A percentile compares a stretch with the other conserved stretches of the same genome.
Evolutionary conservation across 2,329 filamentous ascomycete genomes (phyloP).

Genomic region (Talaromyces sp.): DNA sequence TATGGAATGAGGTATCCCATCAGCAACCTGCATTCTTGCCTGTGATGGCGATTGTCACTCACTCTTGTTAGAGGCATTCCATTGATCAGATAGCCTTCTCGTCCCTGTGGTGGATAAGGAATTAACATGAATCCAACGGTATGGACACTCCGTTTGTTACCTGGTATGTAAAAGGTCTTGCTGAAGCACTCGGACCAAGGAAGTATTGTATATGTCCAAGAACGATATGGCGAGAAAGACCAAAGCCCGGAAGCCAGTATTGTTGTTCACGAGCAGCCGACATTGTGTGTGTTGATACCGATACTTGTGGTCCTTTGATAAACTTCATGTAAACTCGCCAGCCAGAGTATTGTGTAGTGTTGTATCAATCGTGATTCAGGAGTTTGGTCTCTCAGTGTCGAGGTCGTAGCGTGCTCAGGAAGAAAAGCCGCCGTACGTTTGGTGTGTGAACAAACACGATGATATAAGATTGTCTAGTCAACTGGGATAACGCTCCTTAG

Average conservation of each 20-base stretch:
- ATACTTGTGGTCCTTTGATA: neutral
- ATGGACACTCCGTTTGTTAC: slow-evolving; percentile 27
- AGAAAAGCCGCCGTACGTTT: neutral
- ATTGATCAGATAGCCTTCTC: slow-evolving; percentile 49
- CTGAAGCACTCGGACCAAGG: slow-evolving; percentile 46
- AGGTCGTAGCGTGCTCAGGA: neutral
- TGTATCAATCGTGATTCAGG: neutral
- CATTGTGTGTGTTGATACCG: slow-evolving; percentile 25
- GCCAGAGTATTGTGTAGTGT: neutral
- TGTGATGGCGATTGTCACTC: slow-evolving; percentile 16
- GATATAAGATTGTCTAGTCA: neutral
- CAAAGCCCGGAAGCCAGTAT: slow-evolving; percentile 50
- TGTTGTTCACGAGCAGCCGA: slow-evolving; percentile 34
- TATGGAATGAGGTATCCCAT: slow-evolving; percentile 22
- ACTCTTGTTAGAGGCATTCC: slow-evolving; percentile 48
- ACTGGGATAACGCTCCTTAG: neutral
- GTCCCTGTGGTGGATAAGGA: slow-evolving; percentile 33
- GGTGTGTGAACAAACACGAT: neutral
- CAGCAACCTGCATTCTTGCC: slow-evolving; percentile 9
- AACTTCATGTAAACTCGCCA: slow-evolving; percentile 4
- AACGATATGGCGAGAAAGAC: slow-evolving; percentile 49
- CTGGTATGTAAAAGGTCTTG: slow-evolving; percentile 48
- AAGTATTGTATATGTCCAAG: slow-evolving; percentile 49
- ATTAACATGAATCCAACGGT: slow-evolving; percentile 16
- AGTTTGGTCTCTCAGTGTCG: neutral